Evolutionary conservation across 345 rosid genomes (phyloP).

Genomic region (Gossypium longicalyx): DNA sequence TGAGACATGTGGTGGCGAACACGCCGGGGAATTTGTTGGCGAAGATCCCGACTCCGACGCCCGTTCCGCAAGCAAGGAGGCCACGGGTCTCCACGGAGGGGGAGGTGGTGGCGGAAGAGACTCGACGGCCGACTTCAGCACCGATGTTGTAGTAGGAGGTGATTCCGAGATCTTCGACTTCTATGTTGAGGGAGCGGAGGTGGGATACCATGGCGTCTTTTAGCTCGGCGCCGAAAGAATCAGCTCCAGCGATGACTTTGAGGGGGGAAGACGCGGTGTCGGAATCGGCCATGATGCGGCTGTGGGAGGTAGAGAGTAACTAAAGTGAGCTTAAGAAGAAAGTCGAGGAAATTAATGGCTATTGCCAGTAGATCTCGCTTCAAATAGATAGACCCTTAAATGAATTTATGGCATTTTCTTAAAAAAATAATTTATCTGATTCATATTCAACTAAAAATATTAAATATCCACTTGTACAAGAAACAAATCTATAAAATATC

Average conservation of each 20-base stretch:
- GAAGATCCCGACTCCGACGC: constrained; percentile 74
- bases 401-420: no score
- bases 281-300: constrained; percentile 22
- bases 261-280: constrained; percentile 14
- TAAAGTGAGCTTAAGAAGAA: background rate
- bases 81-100: constrained; percentile 43
- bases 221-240: constrained; percentile 52
- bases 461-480: no score
- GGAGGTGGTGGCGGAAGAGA: constrained; percentile 41
- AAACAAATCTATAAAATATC: no score
- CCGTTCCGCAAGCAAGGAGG: constrained; percentile 75
- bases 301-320: background rate
- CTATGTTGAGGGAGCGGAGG: constrained; percentile 69
- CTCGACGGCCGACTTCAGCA: constrained; percentile 77
- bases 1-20: constrained; percentile 71
- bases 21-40: constrained; percentile 91
- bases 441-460: no score
- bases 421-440: no score
- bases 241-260: constrained; percentile 68
- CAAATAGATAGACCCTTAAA: background rate
- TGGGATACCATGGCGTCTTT: constrained; percentile 64
- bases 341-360: background rate
- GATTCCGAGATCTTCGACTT: constrained; percentile 79
- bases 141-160: constrained; percentile 74
- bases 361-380: background rate